phyloP scores from a whole-genome alignment of 2,329 filamentous ascomycete genomes.

The Septoria petroselini region DNA sequence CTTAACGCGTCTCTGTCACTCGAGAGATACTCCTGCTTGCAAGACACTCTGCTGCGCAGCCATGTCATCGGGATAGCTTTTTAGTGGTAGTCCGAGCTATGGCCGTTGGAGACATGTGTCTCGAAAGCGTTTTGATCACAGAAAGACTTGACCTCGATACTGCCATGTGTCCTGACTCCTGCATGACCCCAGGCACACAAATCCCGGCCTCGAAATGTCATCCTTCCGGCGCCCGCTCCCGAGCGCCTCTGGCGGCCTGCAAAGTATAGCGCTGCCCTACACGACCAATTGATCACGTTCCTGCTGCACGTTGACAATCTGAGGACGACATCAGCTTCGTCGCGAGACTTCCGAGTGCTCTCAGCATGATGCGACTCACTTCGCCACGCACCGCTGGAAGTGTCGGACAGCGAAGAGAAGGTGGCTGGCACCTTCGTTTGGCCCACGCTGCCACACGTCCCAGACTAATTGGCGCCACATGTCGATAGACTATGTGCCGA shows the following conservation, averaged over 20 bases:
- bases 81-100: too few species aligned
- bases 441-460: slow-evolving; percentile 1
- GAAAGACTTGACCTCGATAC: too few species aligned
- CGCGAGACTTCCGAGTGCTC: neutral
- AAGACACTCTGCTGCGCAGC: too few species aligned
- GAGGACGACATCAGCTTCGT: neutral
- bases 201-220: neutral
- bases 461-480: slow-evolving; percentile 4
- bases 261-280: neutral
- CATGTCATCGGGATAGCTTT: too few species aligned
- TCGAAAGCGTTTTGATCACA: too few species aligned
- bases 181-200: too few species aligned
- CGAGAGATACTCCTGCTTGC: neutral
- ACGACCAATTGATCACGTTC: slow-evolving; percentile 8
- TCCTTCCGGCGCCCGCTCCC: slow-evolving; percentile 4
- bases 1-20: neutral
- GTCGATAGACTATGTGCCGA: slow-evolving; percentile 10
- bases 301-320: slow-evolving; percentile 14
- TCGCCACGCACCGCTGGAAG: neutral
- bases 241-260: slow-evolving; percentile 5
- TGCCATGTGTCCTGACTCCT: too few species aligned
- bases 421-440: slow-evolving; percentile 2
- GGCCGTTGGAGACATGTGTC: too few species aligned
- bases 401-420: neutral
- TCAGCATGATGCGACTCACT: neutral